These are phyloP conservation scores for Tricholoma sp. DNA, from an alignment of 768 basidiomycete species.

Conservation along the genomic window DNA sequence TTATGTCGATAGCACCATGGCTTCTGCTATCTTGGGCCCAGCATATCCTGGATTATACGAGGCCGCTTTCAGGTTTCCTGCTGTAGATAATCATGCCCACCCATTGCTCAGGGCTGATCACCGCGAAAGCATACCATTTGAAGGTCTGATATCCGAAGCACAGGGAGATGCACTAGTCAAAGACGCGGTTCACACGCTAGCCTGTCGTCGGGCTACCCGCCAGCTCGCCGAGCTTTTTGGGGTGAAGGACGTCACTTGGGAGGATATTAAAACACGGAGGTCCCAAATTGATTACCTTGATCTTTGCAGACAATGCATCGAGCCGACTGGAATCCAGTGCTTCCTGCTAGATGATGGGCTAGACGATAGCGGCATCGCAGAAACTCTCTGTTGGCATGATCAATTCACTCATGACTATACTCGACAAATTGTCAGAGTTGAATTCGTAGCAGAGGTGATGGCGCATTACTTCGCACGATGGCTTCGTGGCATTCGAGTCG, in stretches of 20 bases:
- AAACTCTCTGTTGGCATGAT: constrained; percentile 59
- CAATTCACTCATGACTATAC: constrained; percentile 46
- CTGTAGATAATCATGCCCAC: constrained; percentile 80
- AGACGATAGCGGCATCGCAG: constrained; percentile 39
- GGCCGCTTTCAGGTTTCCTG: constrained; percentile 35
- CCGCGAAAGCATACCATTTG: constrained; percentile 47
- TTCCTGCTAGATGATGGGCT: constrained; percentile 75
- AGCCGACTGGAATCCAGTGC: constrained; percentile 54
- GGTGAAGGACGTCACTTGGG: constrained; percentile 48
- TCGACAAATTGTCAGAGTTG: constrained; percentile 64
- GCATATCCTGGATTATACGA: background rate
- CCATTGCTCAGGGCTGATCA: constrained; percentile 50
- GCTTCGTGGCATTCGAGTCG: background rate
- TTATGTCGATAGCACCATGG: background rate
- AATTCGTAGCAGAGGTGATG: constrained; percentile 65
- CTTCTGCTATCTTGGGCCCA: background rate
- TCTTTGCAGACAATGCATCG: constrained; percentile 54
- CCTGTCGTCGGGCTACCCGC: constrained; percentile 50
- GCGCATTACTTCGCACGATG: background rate
- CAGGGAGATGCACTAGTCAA: constrained; percentile 41
- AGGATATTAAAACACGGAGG: constrained; percentile 47
- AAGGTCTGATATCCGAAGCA: constrained; percentile 66
- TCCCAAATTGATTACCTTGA: constrained; percentile 42
- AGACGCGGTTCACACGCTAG: constrained; percentile 53
- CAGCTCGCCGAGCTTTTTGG: constrained; percentile 52